Percentiles rank a stretch among this genome's conserved stretches.
Conservation (phyloP, 208 protist species). For the Leishmania tropica region DNA sequence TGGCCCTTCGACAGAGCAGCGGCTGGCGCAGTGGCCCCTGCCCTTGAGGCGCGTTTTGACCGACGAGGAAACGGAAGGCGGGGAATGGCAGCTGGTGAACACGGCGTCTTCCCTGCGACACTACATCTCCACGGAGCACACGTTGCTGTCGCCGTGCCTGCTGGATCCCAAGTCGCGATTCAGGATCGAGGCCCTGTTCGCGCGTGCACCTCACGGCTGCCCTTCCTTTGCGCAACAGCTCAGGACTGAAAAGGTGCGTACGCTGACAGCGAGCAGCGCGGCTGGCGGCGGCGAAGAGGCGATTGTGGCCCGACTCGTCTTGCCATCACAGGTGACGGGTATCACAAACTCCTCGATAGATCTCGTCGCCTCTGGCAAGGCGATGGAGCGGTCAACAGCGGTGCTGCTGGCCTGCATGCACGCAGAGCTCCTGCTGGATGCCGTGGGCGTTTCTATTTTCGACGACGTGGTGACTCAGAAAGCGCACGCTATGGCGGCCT, state of each 20-base stretch:
- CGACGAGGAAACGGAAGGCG: slow-evolving; percentile 79
- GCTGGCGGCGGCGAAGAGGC: slow-evolving; percentile 21
- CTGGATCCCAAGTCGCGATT: slow-evolving; percentile 48
- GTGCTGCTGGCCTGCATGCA: slow-evolving; percentile 88
- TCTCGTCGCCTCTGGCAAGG: slow-evolving; percentile 74
- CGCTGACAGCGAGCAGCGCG: slow-evolving; percentile 30
- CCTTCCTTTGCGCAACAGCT: slow-evolving; percentile 51
- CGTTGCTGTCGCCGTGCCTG: slow-evolving; percentile 75
- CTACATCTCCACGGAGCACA: slow-evolving; percentile 50
- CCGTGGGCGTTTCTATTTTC: slow-evolving; percentile 60
- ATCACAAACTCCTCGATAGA: background rate
- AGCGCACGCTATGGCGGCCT: slow-evolving; percentile 71
- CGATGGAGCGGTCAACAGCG: slow-evolving; percentile 44
- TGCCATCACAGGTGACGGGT: slow-evolving; percentile 18
- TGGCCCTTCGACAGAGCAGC: slow-evolving; percentile 12
- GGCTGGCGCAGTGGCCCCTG: slow-evolving; percentile 44
- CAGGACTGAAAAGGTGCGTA: slow-evolving; percentile 27
- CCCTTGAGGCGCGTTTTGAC: slow-evolving; percentile 61
- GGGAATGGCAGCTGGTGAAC: slow-evolving; percentile 81
- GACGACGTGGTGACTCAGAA: slow-evolving; percentile 62
- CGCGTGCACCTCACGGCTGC: slow-evolving; percentile 19
- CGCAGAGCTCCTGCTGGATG: slow-evolving; percentile 85
- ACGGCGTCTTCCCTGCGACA: slow-evolving; percentile 17
- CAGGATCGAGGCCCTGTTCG: slow-evolving; percentile 65
- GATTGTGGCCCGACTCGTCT: slow-evolving; percentile 20